phyloP scores from a whole-genome alignment of 2,329 filamentous ascomycete species.

The Fusarium sp. region DNA sequence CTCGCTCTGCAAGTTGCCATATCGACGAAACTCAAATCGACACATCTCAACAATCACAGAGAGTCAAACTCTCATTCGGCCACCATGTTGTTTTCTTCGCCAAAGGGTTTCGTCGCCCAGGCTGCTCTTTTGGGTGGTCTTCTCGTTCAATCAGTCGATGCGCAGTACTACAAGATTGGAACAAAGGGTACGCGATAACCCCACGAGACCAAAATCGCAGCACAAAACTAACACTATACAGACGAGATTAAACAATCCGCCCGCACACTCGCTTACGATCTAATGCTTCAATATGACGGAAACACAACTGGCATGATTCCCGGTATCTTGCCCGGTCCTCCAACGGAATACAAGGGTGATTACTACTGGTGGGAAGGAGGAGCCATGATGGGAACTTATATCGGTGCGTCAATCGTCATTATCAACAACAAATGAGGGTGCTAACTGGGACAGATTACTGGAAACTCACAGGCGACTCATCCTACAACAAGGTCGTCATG shows the following conservation, averaged over 20 bases:
- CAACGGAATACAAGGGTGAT: slow-evolving; percentile 57
- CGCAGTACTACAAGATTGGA: slow-evolving; percentile 47
- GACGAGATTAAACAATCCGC: slow-evolving; percentile 60
- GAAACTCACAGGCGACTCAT: slow-evolving; percentile 72
- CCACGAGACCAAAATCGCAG: not conserved
- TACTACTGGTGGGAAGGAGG: slow-evolving; percentile 83
- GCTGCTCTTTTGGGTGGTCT: slow-evolving; percentile 31
- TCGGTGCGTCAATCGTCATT: slow-evolving; percentile 52
- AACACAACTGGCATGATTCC: slow-evolving; percentile 63
- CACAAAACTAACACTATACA: slow-evolving; percentile 29
- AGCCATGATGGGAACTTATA: slow-evolving; percentile 73
- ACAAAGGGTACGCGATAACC: slow-evolving; percentile 43
- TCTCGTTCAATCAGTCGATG: slow-evolving; percentile 33
- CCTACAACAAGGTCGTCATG: slow-evolving; percentile 69
- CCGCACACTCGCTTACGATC: slow-evolving; percentile 60
- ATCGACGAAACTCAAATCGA: not conserved
- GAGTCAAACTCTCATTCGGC: not conserved
- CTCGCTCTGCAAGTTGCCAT: slow-evolving; percentile 24
- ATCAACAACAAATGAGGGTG: not conserved
- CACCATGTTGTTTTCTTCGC: slow-evolving; percentile 14
- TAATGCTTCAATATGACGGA: slow-evolving; percentile 63
- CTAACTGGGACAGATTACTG: slow-evolving; percentile 65
- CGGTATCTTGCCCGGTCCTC: slow-evolving; percentile 68
- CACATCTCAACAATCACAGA: not conserved
- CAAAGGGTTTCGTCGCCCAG: slow-evolving; percentile 15